Evolutionary conservation across 352 stramenopile species (phyloP), one percentile per base, ranked within the genome.

Genomic region (Phytophthora fragariaefolia): DNA sequence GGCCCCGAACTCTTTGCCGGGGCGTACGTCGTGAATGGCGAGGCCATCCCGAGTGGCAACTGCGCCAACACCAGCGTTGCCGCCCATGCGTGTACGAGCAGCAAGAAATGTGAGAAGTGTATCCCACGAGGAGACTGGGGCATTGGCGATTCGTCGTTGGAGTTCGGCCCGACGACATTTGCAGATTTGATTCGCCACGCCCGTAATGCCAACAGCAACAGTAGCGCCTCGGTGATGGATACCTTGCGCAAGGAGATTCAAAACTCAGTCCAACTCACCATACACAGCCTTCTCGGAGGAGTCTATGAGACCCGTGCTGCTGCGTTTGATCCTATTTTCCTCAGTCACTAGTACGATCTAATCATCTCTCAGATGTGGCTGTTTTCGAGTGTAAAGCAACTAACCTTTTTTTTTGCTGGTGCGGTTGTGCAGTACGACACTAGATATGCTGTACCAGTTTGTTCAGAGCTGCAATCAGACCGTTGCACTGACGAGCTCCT

Each of bases 371-470:
- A 17, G 46, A 1, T 49, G 23, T 43, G 3, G 43, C 4, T 36
- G 43, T 53, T 40, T n/a, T n/a, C n/a, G n/a, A n/a, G n/a, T n/a
- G n/a, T n/a, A n/a, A n/a, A n/a, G 49, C 42, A 13, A 17, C 34
- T 42, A 26, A 56, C 23, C 9, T 45, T 27, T 13, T 50, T 18
- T 45, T 55, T 59, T 46, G n/a, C 10, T 60, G 30, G 43, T 51
- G 24, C 81, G 62, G 6, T 47, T 53, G 12, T 66, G 17, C 24
- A 82, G 65, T 36, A 71, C 82, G 22, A 87, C 78, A 63, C 27
- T 85, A 4, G 84, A 90, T 23, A 70, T 87, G 57, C 56, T 90
- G 40, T 92, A 89, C 53, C 81, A 83, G 36, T 79, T 91, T 50
- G 80, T 82, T 52, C 80, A 90, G 58, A 77, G 67, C 38, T 92